A percentile compares a stretch with the other conserved stretches of the same genome.
Conservation (phyloP, 345 rosid species). For the Camelina neglecta region DNA sequence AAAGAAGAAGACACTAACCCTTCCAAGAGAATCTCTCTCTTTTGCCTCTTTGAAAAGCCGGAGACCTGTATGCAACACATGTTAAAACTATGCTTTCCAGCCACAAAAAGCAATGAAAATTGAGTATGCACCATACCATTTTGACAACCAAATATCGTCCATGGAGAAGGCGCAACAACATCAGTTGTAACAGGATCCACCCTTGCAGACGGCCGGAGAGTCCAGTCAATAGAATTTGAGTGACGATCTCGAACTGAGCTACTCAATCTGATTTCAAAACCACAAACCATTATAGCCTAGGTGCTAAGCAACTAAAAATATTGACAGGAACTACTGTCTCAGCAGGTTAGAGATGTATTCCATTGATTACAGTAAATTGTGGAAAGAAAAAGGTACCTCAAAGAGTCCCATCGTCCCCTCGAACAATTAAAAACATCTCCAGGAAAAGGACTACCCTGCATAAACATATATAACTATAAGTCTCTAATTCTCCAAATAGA, state of each 20-base stretch:
- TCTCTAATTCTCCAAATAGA: constrained; percentile 17
- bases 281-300: constrained; percentile 3
- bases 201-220: constrained; percentile 55
- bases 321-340: background rate
- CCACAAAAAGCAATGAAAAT: background rate
- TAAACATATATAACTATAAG: constrained; percentile 37
- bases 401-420: constrained; percentile 72
- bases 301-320: background rate
- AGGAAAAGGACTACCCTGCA: constrained; percentile 65
- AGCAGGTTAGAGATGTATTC: background rate
- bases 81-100: constrained; percentile 11
- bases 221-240: constrained; percentile 73
- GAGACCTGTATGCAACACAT: constrained; percentile 61
- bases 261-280: constrained; percentile 55
- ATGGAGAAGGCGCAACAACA: constrained; percentile 92
- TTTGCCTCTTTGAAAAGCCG: constrained; percentile 93
- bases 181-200: constrained; percentile 70
- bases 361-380: background rate
- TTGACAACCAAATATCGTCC: constrained; percentile 96
- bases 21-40: constrained; percentile 70
- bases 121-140: constrained; percentile 57
- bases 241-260: constrained; percentile 60
- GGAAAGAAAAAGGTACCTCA: constrained; percentile 46
- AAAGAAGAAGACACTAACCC: constrained; percentile 53
- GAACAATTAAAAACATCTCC: constrained; percentile 62